Evolutionary conservation across 306 rosid genomes (phyloP).

Genomic region (Delonix regia): DNA sequence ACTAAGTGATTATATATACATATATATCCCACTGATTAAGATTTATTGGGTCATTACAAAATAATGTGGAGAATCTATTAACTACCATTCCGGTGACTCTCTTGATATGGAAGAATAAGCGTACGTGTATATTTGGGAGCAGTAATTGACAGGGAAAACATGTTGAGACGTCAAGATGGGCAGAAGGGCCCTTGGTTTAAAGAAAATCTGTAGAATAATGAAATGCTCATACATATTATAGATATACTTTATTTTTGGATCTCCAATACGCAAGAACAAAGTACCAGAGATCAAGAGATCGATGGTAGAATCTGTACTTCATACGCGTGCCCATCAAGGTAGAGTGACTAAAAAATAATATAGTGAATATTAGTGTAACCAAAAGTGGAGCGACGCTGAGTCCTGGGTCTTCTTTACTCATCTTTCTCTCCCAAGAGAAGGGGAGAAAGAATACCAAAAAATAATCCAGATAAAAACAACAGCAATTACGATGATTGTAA

Average conservation of each 20-base stretch:
- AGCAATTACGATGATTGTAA: not conserved
- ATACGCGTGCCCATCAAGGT: not conserved
- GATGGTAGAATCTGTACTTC: not conserved
- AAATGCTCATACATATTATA: not conserved
- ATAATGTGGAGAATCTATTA: too few species aligned
- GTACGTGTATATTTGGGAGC: too few species aligned
- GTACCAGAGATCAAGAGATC: not conserved
- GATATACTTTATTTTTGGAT: too few species aligned
- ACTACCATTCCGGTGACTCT: not conserved
- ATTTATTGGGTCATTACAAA: too few species aligned
- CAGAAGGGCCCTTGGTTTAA: not conserved
- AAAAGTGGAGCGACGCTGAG: not conserved
- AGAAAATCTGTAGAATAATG: not conserved
- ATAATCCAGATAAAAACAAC: not conserved
- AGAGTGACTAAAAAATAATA: not conserved
- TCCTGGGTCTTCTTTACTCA: not conserved
- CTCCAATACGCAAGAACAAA: too few species aligned
- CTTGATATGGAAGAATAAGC: not conserved
- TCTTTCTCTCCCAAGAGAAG: not conserved
- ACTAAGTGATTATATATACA: too few species aligned
- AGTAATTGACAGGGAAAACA: too few species aligned
- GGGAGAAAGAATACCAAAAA: not conserved
- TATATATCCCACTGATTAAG: too few species aligned
- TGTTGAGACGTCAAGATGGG: too few species aligned
- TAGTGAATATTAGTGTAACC: not conserved